phyloP scores from a whole-genome alignment of 1,139 yeast species.

The Geotrichum carabidarum region DNA sequence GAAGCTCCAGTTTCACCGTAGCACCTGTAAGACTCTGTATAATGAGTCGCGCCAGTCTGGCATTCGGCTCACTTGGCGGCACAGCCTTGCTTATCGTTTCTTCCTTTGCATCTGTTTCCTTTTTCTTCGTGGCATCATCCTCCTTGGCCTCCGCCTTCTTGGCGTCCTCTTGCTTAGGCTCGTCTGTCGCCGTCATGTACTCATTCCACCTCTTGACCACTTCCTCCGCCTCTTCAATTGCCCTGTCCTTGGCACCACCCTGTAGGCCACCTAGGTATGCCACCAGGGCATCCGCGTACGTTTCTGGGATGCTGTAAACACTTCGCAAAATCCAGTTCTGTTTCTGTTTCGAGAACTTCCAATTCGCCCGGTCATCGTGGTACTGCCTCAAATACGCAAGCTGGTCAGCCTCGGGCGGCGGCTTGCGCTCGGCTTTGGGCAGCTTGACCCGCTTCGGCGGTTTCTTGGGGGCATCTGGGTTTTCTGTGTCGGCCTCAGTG shows the following conservation, averaged over 20 bases:
- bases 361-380: constrained; percentile 52
- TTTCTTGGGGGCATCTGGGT: constrained; percentile 37
- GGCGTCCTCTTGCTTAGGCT: constrained; percentile 22
- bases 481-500: constrained; percentile 34
- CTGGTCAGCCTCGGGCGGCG: constrained; percentile 81
- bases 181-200: constrained; percentile 36
- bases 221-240: constrained; percentile 48
- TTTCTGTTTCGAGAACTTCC: constrained; percentile 93
- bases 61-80: constrained; percentile 33
- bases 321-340: constrained; percentile 88
- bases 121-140: constrained; percentile 35
- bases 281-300: constrained; percentile 52
- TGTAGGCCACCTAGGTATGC: constrained; percentile 63
- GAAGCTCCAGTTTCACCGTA: constrained; percentile 27
- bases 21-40: constrained; percentile 29
- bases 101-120: constrained; percentile 33
- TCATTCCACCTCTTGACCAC: constrained; percentile 56
- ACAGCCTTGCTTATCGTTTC: neutral
- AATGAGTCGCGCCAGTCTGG: constrained; percentile 32
- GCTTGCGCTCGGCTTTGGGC: constrained; percentile 67
- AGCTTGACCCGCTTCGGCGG: constrained; percentile 70
- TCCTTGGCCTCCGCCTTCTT: constrained; percentile 23
- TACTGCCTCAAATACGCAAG: constrained; percentile 67
- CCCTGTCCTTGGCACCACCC: constrained; percentile 64
- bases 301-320: constrained; percentile 47